Conservation (phyloP, 352 stramenopile species). For the Thalassiosira oceanica region DNA sequence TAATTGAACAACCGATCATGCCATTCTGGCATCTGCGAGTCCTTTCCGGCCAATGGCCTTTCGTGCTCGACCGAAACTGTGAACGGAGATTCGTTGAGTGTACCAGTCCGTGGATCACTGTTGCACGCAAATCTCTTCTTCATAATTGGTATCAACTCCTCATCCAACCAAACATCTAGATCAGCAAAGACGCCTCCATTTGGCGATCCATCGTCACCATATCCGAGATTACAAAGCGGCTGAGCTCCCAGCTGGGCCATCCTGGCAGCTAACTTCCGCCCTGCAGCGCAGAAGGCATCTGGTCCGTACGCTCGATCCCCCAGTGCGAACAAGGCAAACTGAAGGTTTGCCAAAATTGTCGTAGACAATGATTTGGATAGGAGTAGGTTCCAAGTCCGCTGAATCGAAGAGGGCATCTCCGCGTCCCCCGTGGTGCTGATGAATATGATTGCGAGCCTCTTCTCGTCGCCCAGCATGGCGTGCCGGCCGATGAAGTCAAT, state of each 20-base stretch:
- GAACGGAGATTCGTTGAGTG: not conserved
- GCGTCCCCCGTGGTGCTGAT: conserved; percentile 77
- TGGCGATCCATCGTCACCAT: conserved; percentile 74
- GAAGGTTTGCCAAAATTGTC: conserved; percentile 36
- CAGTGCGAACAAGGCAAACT: conserved; percentile 73
- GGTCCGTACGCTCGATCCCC: conserved; percentile 77
- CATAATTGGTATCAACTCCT: conserved; percentile 31
- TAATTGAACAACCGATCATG: conserved; percentile 48
- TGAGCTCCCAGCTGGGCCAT: conserved; percentile 68
- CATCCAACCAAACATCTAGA: conserved; percentile 73
- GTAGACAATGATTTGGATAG: conserved; percentile 57
- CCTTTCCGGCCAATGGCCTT: not conserved
- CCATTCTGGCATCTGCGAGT: conserved; percentile 30
- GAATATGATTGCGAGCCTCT: conserved; percentile 60
- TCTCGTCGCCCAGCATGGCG: not conserved
- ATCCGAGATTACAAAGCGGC: conserved; percentile 60
- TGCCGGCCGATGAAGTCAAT: no score
- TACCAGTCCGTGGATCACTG: not conserved
- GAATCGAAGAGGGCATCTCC: conserved; percentile 67
- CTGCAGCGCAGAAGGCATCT: conserved; percentile 71
- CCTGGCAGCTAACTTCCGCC: conserved; percentile 68
- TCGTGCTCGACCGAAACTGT: not conserved
- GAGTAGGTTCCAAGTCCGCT: conserved; percentile 61
- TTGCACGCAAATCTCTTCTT: not conserved
- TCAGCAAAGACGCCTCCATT: conserved; percentile 75